phyloP scores from a whole-genome alignment of 78 protist species.

The Emiliania huxleyi region DNA sequence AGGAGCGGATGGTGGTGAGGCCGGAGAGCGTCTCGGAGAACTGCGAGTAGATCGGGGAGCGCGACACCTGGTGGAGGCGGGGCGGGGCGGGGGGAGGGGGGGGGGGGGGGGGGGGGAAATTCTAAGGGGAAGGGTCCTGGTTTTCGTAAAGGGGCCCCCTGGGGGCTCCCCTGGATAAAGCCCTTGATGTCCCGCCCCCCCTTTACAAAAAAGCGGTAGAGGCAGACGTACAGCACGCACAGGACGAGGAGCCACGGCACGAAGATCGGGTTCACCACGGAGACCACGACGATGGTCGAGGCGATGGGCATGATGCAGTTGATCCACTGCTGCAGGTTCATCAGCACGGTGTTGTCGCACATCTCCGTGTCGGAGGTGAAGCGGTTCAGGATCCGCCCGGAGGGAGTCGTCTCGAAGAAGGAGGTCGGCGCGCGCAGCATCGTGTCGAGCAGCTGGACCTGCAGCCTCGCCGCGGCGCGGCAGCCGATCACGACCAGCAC shows the following conservation, averaged over 20 bases:
- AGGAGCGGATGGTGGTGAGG: constrained; percentile 89
- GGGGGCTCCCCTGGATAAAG: too few relatives aligned
- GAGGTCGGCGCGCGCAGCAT: constrained; percentile 1
- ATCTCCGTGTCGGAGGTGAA: constrained; percentile 68
- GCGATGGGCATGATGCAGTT: constrained; percentile 26
- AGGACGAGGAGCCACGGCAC: constrained; percentile 59
- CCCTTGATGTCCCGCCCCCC: too few relatives aligned
- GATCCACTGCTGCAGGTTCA: not conserved
- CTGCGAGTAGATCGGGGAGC: constrained; percentile 83
- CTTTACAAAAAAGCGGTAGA: constrained; percentile 82
- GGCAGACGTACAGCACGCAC: constrained; percentile 50
- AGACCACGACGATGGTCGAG: constrained; percentile 47
- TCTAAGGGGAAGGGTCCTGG: too few relatives aligned
- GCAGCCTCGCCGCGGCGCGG: not conserved
- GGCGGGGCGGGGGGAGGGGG: constrained; percentile 73
- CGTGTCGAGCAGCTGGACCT: constrained; percentile 14
- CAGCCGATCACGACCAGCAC: not conserved
- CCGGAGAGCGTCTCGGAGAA: constrained; percentile 89
- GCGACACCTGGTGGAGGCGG: constrained; percentile 57
- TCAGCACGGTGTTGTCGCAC: constrained; percentile 17
- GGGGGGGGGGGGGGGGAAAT: not conserved
- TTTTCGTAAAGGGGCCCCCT: too few relatives aligned
- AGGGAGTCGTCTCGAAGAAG: constrained; percentile 92
- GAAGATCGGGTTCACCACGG: constrained; percentile 62
- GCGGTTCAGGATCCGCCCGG: constrained; percentile 95